phyloP scores from a whole-genome alignment of 495 filamentous ascomycete genomes.

The Penicillium canariense region DNA sequence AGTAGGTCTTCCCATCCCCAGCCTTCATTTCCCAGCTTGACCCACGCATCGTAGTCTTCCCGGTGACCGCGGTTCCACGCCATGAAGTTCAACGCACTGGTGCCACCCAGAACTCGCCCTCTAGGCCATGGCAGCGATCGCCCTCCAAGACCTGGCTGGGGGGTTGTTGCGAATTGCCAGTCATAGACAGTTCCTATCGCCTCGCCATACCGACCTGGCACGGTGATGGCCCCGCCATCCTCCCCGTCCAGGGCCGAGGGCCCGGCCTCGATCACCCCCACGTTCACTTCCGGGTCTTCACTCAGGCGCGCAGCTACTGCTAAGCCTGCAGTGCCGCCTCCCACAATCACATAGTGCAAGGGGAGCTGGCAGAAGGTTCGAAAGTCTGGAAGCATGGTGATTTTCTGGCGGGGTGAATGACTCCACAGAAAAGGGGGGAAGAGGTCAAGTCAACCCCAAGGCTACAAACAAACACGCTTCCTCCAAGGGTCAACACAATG shows the following conservation, averaged over 20 bases:
- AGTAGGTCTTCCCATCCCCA: constrained; percentile 21
- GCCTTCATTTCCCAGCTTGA: constrained; percentile 6
- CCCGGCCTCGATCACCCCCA: constrained; percentile 51
- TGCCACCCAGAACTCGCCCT: constrained; percentile 45
- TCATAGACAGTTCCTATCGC: constrained; percentile 41
- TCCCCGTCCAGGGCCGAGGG: constrained; percentile 23
- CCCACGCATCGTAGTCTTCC: constrained; percentile 36
- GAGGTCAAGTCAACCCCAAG: background rate
- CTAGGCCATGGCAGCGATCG: constrained; percentile 32
- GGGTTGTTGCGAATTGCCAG: constrained; percentile 42
- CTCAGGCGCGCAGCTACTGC: constrained; percentile 44
- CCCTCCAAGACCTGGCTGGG: constrained; percentile 36
- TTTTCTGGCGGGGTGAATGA: background rate
- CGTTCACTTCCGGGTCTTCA: constrained; percentile 38
- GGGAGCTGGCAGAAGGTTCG: background rate
- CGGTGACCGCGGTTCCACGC: constrained; percentile 47
- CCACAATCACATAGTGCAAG: constrained; percentile 42
- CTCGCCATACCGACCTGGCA: constrained; percentile 43
- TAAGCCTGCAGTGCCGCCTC: constrained; percentile 39
- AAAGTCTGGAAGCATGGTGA: background rate
- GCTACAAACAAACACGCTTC: too few relatives aligned
- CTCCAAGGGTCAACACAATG: too few relatives aligned
- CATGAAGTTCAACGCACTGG: constrained; percentile 49
- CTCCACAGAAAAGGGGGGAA: background rate
- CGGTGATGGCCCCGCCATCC: constrained; percentile 39